These are phyloP conservation scores for Mycena citricolor DNA, from an alignment of 1,284 basidiomycete species.

Conservation along the genomic window DNA sequence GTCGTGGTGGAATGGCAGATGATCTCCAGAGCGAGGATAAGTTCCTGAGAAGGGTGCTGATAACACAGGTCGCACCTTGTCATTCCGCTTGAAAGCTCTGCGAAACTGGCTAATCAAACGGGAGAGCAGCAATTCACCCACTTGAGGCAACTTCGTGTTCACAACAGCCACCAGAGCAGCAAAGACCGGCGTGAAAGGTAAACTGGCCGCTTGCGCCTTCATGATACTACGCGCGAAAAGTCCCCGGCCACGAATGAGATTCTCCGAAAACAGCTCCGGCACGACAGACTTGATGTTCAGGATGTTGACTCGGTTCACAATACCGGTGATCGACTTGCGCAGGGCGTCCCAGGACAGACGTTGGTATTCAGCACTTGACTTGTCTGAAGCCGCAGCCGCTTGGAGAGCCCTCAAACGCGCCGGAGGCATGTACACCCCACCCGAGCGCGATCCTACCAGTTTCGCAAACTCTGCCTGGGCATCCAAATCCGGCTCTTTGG, in stretches of 20 bases:
- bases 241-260: slow-evolving; percentile 87
- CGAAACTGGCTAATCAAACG: slow-evolving; percentile 95
- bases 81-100: slow-evolving; percentile 93
- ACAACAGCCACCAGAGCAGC: slow-evolving; percentile 92
- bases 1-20: slow-evolving; percentile 94
- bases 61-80: slow-evolving; percentile 71
- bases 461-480: slow-evolving; percentile 82
- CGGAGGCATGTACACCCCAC: slow-evolving; percentile 96
- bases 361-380: slow-evolving; percentile 91
- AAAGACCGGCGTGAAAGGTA: slow-evolving; percentile 98
- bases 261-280: slow-evolving; percentile 91
- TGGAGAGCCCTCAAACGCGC: slow-evolving; percentile 90
- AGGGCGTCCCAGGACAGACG: slow-evolving; percentile 97
- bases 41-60: background rate
- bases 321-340: slow-evolving; percentile 97
- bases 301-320: slow-evolving; percentile 97
- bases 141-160: slow-evolving; percentile 96
- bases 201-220: slow-evolving; percentile 95
- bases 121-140: slow-evolving; percentile 89
- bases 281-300: slow-evolving; percentile 97
- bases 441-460: slow-evolving; percentile 75
- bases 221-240: slow-evolving; percentile 93
- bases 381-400: slow-evolving; percentile 83
- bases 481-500: slow-evolving; percentile 56
- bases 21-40: slow-evolving; percentile 46